Percentiles rank a stretch among this genome's conserved stretches.
These are phyloP conservation scores for Penicillium diatomitis DNA, from an alignment of 495 filamentous ascomycete species.

Conservation along the genomic window DNA sequence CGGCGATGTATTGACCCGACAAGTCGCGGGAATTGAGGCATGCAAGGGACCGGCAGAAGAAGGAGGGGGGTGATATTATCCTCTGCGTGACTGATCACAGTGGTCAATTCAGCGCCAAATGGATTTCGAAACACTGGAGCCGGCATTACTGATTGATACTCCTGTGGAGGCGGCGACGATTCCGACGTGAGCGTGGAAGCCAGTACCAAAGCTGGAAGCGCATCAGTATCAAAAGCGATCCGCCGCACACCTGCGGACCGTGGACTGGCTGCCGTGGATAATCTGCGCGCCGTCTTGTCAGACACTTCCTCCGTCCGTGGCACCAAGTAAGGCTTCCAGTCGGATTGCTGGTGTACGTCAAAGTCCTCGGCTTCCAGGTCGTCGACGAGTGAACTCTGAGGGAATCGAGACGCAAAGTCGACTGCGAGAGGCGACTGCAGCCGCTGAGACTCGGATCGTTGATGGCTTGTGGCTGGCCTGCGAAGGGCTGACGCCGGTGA, in stretches of 20 bases:
- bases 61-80: not conserved
- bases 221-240: conserved; percentile 16
- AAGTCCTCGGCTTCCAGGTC: conserved; percentile 10
- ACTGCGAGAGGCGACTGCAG: conserved; percentile 29
- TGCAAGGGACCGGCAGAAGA: not conserved
- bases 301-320: conserved; percentile 23
- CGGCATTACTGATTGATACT: conserved; percentile 1
- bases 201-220: conserved; percentile 31
- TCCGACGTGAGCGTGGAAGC: conserved; percentile 27
- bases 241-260: conserved; percentile 18
- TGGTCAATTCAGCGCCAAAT: conserved; percentile 13
- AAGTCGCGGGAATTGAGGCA: not conserved
- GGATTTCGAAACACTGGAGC: conserved; percentile 30
- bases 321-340: conserved; percentile 41
- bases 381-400: conserved; percentile 7
- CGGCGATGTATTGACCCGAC: not conserved
- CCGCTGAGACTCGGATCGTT: conserved; percentile 64
- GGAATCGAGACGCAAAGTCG: conserved; percentile 23
- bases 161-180: not conserved
- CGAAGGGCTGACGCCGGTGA: conserved; percentile 52
- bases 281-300: conserved; percentile 27
- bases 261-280: conserved; percentile 20
- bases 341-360: conserved; percentile 9
- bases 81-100: not conserved
- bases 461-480: conserved; percentile 80